A percentile compares a stretch with the other conserved stretches of the same genome.
phyloP scores from a whole-genome alignment of 2,329 filamentous ascomycete species.

The Aspergillus fumigatiaffinis region DNA sequence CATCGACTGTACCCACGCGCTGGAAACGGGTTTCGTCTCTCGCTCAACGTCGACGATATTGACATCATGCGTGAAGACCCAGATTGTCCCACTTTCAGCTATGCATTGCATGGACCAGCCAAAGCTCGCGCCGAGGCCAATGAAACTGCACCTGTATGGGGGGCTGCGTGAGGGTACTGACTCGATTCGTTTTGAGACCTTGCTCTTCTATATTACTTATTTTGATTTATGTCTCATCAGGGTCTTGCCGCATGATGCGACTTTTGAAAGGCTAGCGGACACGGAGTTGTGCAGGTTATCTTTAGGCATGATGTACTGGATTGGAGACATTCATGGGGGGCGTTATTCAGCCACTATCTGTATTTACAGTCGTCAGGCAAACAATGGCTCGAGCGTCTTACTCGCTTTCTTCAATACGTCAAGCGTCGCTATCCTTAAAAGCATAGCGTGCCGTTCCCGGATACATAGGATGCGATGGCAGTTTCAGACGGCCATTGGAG shows the following conservation, averaged over 20 bases:
- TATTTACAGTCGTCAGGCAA: neutral
- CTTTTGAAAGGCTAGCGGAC: neutral
- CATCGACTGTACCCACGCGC: constrained; percentile 61
- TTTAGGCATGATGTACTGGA: neutral
- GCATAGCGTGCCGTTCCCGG: neutral
- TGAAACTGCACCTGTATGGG: constrained; percentile 10
- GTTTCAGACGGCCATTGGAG: constrained; percentile 15
- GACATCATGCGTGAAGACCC: constrained; percentile 61
- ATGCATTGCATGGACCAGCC: constrained; percentile 34
- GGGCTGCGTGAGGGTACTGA: constrained; percentile 6
- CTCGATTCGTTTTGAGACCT: neutral
- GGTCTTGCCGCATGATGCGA: neutral
- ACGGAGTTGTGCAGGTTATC: neutral
- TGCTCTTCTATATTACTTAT: neutral
- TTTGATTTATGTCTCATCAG: neutral
- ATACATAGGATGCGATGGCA: constrained; percentile 1
- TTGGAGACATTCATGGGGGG: neutral
- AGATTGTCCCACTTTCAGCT: constrained; percentile 54
- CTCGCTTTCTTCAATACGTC: neutral
- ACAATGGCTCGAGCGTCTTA: neutral
- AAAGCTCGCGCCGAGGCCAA: constrained; percentile 13
- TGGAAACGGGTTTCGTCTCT: constrained; percentile 58
- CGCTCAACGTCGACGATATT: constrained; percentile 56
- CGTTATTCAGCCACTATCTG: neutral
- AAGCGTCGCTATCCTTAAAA: neutral